Base-by-base conservation (phyloP, 2,329 filamentous ascomycete genomes). In the Colletotrichum salicis region DNA sequence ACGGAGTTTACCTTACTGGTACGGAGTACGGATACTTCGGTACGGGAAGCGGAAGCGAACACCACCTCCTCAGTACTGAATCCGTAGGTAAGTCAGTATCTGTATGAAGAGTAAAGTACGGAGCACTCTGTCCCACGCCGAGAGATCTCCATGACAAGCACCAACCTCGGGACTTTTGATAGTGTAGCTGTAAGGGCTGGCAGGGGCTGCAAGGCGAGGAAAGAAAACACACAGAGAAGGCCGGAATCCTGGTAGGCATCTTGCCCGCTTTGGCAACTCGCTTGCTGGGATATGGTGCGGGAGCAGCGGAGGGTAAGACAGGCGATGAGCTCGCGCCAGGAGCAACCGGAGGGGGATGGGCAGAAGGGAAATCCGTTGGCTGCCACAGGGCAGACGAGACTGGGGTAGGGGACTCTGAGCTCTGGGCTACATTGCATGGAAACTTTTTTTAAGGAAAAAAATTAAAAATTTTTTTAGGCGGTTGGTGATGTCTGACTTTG, bases 401-500 rank as follows among this genome's bases (percentile, higher is more conserved):
- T 27, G 22, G 48, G 22, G 31, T 48, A 48, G 19, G 33, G 15
- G 22, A 41, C 37, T 3, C 37, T 22, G 56, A 11, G 59, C 13
- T 55, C 45, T n/a, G 35, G 62, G 33, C 48, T 33, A 57, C 64
- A 61, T 62, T 45, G 45, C 64, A 35, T 67, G 15, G 31, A 62
- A 62, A 68, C n/a, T n/a, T n/a, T n/a, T n/a, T n/a, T n/a, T n/a
- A n/a, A n/a, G n/a, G n/a, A n/a, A n/a, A 62, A 62, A 68, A 62
- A 10, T 24, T 27, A 27, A 27, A 58, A 67, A 61, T 22, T n/a
- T n/a, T n/a, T n/a, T n/a, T n/a, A 45, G 31, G 35, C 37, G 64
- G 57, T 37, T 68, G 58, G 31, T 5, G 6, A 22, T 62, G 58
- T 45, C 64, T 68, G 54, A 51, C 65, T 54, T 35, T 69, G 59